A percentile compares a stretch with the other conserved stretches of the same genome.
phyloP scores from a whole-genome alignment of 202 grass and related monocot genomes.

The Setaria italica region DNA sequence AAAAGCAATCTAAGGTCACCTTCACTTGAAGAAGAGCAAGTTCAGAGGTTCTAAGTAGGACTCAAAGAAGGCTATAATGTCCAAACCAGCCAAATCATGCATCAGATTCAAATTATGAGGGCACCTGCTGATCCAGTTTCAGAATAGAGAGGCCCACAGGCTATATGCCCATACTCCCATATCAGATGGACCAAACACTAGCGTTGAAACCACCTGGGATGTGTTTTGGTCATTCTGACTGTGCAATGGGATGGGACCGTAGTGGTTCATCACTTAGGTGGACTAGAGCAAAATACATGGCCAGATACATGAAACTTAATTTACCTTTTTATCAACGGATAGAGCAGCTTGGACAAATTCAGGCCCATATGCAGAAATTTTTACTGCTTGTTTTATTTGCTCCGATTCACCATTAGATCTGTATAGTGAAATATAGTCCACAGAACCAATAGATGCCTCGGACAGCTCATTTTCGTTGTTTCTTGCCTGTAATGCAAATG shows the following conservation, averaged over 20 bases:
- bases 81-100: constrained; percentile 23
- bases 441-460: constrained; percentile 90
- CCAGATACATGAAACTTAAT: constrained; percentile 12
- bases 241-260: neutral
- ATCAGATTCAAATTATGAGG: constrained; percentile 15
- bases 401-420: constrained; percentile 83
- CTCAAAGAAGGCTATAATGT: neutral
- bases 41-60: constrained; percentile 21
- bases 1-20: constrained; percentile 4
- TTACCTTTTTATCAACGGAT: constrained; percentile 87
- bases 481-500: constrained; percentile 58
- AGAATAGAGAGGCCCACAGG: constrained; percentile 8
- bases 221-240: constrained; percentile 21
- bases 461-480: constrained; percentile 55
- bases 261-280: neutral
- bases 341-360: constrained; percentile 97
- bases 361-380: constrained; percentile 73
- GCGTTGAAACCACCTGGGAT: neutral
- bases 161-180: neutral
- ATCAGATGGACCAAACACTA: constrained; percentile 4
- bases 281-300: constrained; percentile 8
- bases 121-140: neutral
- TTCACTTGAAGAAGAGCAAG: neutral
- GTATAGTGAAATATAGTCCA: constrained; percentile 85
- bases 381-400: constrained; percentile 75